These are phyloP conservation scores for Yamadazyma scolyti DNA, from an alignment of 805 yeast genomes.

Conservation along the genomic window DNA sequence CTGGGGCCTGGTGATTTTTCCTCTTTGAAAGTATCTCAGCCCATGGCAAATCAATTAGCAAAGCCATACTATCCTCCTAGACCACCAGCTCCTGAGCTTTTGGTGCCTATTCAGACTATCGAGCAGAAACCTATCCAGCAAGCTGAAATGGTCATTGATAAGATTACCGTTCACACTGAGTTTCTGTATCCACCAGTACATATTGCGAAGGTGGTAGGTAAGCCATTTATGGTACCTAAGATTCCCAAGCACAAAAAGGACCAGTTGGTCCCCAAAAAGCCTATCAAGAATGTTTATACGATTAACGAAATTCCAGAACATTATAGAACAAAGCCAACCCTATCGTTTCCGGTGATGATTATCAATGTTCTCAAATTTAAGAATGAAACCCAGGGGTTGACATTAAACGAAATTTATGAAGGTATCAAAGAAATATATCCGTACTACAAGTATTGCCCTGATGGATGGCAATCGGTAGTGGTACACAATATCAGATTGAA, in stretches of 20 bases:
- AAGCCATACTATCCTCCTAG: constrained; percentile 16
- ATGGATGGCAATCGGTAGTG: constrained; percentile 96
- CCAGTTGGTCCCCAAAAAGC: constrained; percentile 34
- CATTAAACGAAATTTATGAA: constrained; percentile 65
- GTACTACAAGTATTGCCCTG: constrained; percentile 88
- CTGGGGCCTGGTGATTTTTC: constrained; percentile 13
- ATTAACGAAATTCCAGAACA: constrained; percentile 87
- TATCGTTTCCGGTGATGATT: constrained; percentile 77
- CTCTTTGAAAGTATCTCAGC: constrained; percentile 13
- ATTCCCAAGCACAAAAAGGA: constrained; percentile 28
- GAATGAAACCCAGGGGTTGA: constrained; percentile 67
- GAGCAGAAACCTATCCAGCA: constrained; percentile 1
- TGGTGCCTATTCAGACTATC: constrained; percentile 11
- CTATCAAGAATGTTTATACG: constrained; percentile 61
- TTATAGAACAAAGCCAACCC: constrained; percentile 78
- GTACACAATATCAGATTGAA: constrained; percentile 85
- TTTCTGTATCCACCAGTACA: constrained; percentile 19
- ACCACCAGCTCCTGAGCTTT: constrained; percentile 31
- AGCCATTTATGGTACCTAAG: constrained; percentile 27
- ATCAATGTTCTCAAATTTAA: constrained; percentile 71
- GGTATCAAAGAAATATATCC: constrained; percentile 87
- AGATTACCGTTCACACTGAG: constrained; percentile 6
- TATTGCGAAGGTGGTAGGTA: constrained; percentile 26
- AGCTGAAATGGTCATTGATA: constrained; percentile 7
- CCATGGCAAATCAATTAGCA: not conserved